Percentiles rank a stretch among this genome's conserved stretches.
Evolutionary conservation across 768 basidiomycete genomes (phyloP).

Genomic region (Chalciporus pseudorubinellus): DNA sequence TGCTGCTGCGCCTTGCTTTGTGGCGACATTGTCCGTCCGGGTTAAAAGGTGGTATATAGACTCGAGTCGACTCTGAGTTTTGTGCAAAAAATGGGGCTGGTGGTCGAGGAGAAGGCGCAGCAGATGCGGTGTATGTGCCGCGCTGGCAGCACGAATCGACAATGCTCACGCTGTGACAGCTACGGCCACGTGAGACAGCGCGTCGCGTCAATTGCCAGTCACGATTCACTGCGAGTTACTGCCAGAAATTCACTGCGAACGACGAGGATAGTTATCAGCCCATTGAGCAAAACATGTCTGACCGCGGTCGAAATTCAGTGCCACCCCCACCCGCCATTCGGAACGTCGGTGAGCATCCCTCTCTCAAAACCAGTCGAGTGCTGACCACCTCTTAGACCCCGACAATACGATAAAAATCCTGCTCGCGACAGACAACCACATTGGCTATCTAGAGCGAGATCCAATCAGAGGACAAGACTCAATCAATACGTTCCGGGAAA

Average conservation of each 20-base stretch:
- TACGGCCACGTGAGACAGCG: not conserved
- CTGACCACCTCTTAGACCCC: conserved; percentile 36
- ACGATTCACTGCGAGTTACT: no score
- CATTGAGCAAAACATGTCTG: conserved; percentile 24
- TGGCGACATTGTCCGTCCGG: conserved; percentile 19
- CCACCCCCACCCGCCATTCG: conserved; percentile 36
- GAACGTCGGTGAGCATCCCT: conserved; percentile 36
- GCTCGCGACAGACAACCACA: conserved; percentile 94
- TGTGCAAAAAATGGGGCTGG: not conserved
- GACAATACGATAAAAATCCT: conserved; percentile 78
- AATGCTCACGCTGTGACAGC: not conserved
- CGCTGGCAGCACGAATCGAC: no score
- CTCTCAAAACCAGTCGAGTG: conserved; percentile 1
- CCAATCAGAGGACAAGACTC: conserved; percentile 93
- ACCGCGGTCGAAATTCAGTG: conserved; percentile 22
- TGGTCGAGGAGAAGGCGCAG: not conserved
- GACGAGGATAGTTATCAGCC: not conserved
- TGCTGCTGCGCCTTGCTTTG: conserved; percentile 33
- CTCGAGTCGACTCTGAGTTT: not conserved
- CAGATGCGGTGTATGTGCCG: no score
- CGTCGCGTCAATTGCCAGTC: not conserved
- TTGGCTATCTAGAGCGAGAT: conserved; percentile 93
- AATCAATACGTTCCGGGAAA: conserved; percentile 92
- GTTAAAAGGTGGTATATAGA: not conserved
- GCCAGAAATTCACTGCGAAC: not conserved